Evolutionary conservation across 768 basidiomycete genomes (phyloP).

Genomic region (Boletus sp.): DNA sequence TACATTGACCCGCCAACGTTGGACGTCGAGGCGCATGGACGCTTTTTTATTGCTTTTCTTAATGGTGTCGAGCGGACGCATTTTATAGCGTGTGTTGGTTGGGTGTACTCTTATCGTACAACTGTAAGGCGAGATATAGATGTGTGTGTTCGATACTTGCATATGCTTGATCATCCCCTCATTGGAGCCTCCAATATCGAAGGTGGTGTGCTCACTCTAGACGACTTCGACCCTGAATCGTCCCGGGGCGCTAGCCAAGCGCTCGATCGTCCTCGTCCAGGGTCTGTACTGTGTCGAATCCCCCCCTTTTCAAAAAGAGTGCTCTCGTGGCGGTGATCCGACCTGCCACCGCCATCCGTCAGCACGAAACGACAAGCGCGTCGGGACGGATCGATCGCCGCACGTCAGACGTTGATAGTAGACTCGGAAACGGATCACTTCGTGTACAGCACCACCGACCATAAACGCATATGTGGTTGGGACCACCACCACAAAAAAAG

Average conservation of each 20-base stretch:
- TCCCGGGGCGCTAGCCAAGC: background rate
- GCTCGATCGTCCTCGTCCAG: background rate
- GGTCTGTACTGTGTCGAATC: background rate
- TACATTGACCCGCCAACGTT: conserved; percentile 29
- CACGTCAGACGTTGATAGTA: background rate
- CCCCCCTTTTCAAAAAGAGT: background rate
- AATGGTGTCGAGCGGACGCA: background rate
- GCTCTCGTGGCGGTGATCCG: background rate
- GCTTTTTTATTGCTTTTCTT: conserved; percentile 11
- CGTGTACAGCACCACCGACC: too few species aligned
- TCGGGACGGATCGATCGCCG: too few species aligned
- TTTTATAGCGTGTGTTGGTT: background rate
- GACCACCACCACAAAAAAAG: too few species aligned
- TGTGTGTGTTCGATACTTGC: background rate
- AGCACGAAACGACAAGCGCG: background rate
- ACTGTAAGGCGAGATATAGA: background rate
- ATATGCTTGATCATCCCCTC: background rate
- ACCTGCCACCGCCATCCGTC: background rate
- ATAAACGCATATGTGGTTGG: too few species aligned
- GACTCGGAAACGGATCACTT: background rate
- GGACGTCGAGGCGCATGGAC: background rate
- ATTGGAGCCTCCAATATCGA: background rate
- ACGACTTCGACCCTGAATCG: too few species aligned
- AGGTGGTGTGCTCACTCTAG: background rate
- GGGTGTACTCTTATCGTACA: background rate